Base-by-base conservation (phyloP, 1,139 yeast genomes). In the Wickerhamomyces sp. region DNA sequence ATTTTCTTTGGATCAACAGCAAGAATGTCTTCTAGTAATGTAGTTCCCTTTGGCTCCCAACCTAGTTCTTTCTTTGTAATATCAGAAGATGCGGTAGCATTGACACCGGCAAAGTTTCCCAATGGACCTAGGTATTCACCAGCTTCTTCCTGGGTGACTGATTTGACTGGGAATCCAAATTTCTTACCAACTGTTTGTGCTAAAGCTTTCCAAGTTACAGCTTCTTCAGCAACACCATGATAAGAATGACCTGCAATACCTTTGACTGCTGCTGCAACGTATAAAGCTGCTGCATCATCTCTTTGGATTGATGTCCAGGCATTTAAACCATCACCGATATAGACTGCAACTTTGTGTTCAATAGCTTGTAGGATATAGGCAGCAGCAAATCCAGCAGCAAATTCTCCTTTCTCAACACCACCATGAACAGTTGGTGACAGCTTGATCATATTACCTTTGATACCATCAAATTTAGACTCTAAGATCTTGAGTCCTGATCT, bases 291-390 rank as follows among this genome's bases (percentile, higher is more conserved):
- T 29, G 62, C 66, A 56, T 68, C 72, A 2, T 40, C 26, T 14
- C 51, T 52, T 40, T 64, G 58, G n/a, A 63, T 64, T 4, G 68
- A 62, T 7, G 66, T 48, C 70, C 70, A 68, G 2, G 42, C 50
- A 43, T 57, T 58, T 10, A 44, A 33, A 10, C 69, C 71, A 7
- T 58, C 61, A 5, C 55, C 67, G 14, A 60, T 31, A 41, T 59
- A 62, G 10, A 45, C 48, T 9, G 62, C 52, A 23, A 41, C 48
- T 2, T 62, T 61, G 4, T 45, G 36, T 13, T 38, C 30, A 27
- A 53, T 47, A 10, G 61, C 60, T 5, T 35, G 27, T 3, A 41
- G 39, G 11, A 54, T 42, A 11, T 39, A 39, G 18, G 30, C 2
- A 27, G 26, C n/a, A 41, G 15, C 10, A 59, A 44, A 34, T 27